A percentile compares a stretch with the other conserved stretches of the same genome.
phyloP scores from a whole-genome alignment of 106 monocot species.

The Narthecium ossifragum region DNA sequence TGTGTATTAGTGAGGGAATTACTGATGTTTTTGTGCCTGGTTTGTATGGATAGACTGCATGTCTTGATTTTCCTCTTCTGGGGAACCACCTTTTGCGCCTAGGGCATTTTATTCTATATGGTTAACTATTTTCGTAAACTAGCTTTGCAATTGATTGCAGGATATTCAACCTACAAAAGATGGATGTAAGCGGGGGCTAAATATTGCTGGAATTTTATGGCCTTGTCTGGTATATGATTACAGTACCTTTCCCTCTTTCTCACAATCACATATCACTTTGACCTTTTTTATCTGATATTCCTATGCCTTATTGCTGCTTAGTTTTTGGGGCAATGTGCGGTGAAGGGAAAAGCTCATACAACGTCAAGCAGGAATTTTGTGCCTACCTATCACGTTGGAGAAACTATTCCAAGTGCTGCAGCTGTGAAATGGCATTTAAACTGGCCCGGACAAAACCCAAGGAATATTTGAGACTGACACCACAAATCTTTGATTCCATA shows the following conservation, averaged over 20 bases:
- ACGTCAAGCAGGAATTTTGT: slow-evolving; percentile 7
- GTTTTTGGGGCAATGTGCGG: slow-evolving; percentile 34
- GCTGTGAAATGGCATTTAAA: slow-evolving; percentile 61
- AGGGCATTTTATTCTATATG: too few species aligned
- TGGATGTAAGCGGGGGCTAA: slow-evolving; percentile 58
- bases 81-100: too few species aligned
- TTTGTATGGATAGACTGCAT: too few species aligned
- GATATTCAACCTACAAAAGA: too few species aligned
- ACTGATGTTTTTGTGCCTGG: too few species aligned
- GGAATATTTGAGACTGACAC: slow-evolving; percentile 15
- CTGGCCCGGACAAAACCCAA: slow-evolving; percentile 13
- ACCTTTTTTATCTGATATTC: neutral
- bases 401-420: slow-evolving; percentile 12
- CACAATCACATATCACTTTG: too few species aligned
- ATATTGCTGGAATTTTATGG: slow-evolving; percentile 26
- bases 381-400: slow-evolving; percentile 9
- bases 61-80: too few species aligned
- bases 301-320: slow-evolving; percentile 1
- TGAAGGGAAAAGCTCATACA: slow-evolving; percentile 19
- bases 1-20: too few species aligned
- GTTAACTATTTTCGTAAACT: too few species aligned
- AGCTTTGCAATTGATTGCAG: too few species aligned
- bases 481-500: slow-evolving; percentile 7
- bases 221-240: slow-evolving; percentile 29
- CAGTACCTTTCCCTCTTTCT: too few species aligned